These are phyloP conservation scores for Blastobotrys capitulatus DNA, from an alignment of 1,139 yeast species.

Conservation along the genomic window DNA sequence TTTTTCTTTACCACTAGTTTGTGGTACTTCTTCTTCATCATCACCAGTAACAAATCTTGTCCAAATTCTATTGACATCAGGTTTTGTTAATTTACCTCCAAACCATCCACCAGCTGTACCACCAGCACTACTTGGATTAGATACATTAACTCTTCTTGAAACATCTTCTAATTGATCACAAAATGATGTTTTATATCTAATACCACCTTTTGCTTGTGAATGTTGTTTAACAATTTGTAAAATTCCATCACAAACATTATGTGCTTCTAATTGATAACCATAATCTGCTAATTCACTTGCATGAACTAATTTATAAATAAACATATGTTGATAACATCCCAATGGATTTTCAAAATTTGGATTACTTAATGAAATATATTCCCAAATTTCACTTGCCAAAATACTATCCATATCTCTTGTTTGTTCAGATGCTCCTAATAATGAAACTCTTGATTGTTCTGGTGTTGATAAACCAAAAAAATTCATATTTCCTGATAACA, in stretches of 20 bases:
- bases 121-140: slow-evolving; percentile 28
- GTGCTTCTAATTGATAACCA: slow-evolving; percentile 54
- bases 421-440: slow-evolving; percentile 27
- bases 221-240: slow-evolving; percentile 40
- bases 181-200: slow-evolving; percentile 38
- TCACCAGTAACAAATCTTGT: slow-evolving; percentile 93
- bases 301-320: slow-evolving; percentile 53
- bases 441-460: slow-evolving; percentile 19
- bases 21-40: slow-evolving; percentile 36
- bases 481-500: slow-evolving; percentile 38
- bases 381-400: slow-evolving; percentile 68
- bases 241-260: slow-evolving; percentile 52
- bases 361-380: slow-evolving; percentile 43
- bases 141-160: slow-evolving; percentile 20
- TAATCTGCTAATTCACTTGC: slow-evolving; percentile 61
- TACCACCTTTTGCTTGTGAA: slow-evolving; percentile 31
- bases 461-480: slow-evolving; percentile 22
- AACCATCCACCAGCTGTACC: slow-evolving; percentile 51
- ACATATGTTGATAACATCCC: slow-evolving; percentile 45
- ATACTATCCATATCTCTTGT: slow-evolving; percentile 39
- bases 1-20: slow-evolving; percentile 38
- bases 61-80: slow-evolving; percentile 73
- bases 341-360: slow-evolving; percentile 31
- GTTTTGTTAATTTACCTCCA: slow-evolving; percentile 59
- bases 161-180: slow-evolving; percentile 37